A percentile compares a stretch with the other conserved stretches of the same genome.
Conservation (phyloP, 768 basidiomycete species). For the Rhizopogon roseolus region DNA sequence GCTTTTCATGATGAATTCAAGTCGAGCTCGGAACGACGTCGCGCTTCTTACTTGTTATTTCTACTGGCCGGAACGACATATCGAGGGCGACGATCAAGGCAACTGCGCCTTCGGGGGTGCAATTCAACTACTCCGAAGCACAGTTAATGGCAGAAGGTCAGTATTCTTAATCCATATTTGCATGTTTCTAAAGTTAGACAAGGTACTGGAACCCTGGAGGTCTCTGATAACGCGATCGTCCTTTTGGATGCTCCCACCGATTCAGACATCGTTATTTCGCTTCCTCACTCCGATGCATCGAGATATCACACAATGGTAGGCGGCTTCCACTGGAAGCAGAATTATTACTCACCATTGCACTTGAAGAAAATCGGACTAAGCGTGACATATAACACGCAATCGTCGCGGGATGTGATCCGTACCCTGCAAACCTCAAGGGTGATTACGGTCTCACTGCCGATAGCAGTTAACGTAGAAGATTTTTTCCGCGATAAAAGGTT, state of each 20-base stretch:
- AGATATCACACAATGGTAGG: slow-evolving; percentile 58
- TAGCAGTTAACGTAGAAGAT: slow-evolving; percentile 94
- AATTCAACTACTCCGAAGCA: slow-evolving; percentile 41
- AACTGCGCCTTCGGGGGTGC: slow-evolving; percentile 46
- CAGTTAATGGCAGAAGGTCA: slow-evolving; percentile 32
- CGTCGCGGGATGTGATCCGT: slow-evolving; percentile 49
- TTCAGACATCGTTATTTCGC: slow-evolving; percentile 39
- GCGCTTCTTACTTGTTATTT: slow-evolving; percentile 50
- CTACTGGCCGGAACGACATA: slow-evolving; percentile 67
- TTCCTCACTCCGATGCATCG: slow-evolving; percentile 68
- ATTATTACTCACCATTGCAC: slow-evolving; percentile 2
- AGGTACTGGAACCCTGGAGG: slow-evolving; percentile 28
- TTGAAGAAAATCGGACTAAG: slow-evolving; percentile 62
- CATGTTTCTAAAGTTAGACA: slow-evolving; percentile 9
- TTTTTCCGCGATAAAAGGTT: slow-evolving; percentile 88
- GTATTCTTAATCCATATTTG: neutral
- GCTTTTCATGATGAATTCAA: slow-evolving; percentile 21
- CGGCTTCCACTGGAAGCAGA: slow-evolving; percentile 4
- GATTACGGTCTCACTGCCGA: slow-evolving; percentile 69
- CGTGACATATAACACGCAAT: slow-evolving; percentile 61
- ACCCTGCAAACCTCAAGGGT: slow-evolving; percentile 48
- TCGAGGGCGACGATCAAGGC: slow-evolving; percentile 49
- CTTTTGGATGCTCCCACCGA: slow-evolving; percentile 45
- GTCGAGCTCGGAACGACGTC: slow-evolving; percentile 64
- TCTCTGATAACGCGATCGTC: slow-evolving; percentile 39